These are phyloP conservation scores for Puccinia triticina DNA, from an alignment of 1,284 basidiomycete genomes.

Conservation along the genomic window DNA sequence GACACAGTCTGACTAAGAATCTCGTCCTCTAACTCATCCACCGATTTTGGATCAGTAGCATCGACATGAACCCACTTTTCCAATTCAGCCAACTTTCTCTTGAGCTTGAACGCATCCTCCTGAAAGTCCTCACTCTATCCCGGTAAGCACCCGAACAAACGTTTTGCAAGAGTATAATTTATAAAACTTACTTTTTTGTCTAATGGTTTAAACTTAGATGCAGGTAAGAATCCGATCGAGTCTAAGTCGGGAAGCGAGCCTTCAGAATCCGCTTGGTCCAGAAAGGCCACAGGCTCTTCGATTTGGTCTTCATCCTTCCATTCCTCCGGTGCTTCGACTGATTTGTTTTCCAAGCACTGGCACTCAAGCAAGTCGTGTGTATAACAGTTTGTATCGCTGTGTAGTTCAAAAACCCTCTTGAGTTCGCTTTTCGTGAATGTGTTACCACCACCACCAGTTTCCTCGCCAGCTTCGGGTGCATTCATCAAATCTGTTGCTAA, in stretches of 20 bases:
- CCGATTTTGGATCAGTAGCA: slow-evolving; percentile 22
- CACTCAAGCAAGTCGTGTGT: slow-evolving; percentile 71
- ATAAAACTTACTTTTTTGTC: slow-evolving; percentile 1
- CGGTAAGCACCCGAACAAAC: not conserved
- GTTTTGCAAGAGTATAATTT: not conserved
- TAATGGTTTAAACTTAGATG: slow-evolving; percentile 21
- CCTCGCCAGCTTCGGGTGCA: slow-evolving; percentile 14
- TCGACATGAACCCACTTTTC: slow-evolving; percentile 46
- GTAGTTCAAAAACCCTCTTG: slow-evolving; percentile 83
- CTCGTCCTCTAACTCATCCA: slow-evolving; percentile 41
- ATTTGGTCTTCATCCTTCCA: slow-evolving; percentile 28
- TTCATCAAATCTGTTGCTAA: slow-evolving; percentile 47
- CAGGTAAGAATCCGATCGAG: slow-evolving; percentile 36
- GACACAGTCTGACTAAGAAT: slow-evolving; percentile 33
- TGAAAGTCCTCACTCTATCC: not conserved
- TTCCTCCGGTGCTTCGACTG: slow-evolving; percentile 43
- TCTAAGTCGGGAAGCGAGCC: slow-evolving; percentile 46
- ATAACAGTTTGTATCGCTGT: slow-evolving; percentile 78
- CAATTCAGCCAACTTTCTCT: slow-evolving; percentile 46
- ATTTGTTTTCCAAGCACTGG: slow-evolving; percentile 56
- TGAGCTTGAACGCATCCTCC: slow-evolving; percentile 29
- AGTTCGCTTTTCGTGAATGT: slow-evolving; percentile 58
- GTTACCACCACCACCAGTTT: slow-evolving; percentile 23
- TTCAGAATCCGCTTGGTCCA: slow-evolving; percentile 50
- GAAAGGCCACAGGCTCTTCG: not conserved